Conservation (phyloP, 805 yeast species). For the Schwanniomyces polymorphus region DNA sequence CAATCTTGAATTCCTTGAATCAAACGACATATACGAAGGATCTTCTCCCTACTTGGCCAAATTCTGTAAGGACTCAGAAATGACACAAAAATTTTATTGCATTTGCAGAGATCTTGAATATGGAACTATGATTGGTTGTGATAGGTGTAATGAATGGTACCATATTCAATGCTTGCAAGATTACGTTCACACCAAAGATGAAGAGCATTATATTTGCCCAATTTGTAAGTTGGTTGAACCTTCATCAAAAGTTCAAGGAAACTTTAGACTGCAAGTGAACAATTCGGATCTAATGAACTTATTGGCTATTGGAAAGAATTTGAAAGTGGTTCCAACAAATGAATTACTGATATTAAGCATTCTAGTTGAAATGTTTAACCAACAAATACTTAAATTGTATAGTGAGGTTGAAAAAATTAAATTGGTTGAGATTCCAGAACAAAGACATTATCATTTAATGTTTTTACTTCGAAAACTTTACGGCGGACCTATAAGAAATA, state of each 20-base stretch:
- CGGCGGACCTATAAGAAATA: slow-evolving; percentile 26
- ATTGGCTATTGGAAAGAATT: slow-evolving; percentile 9
- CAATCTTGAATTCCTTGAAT: slow-evolving; percentile 23
- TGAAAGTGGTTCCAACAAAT: slow-evolving; percentile 19
- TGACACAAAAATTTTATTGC: slow-evolving; percentile 43
- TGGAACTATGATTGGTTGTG: slow-evolving; percentile 71
- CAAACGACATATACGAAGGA: slow-evolving; percentile 24
- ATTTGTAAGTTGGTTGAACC: slow-evolving; percentile 27
- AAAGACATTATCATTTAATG: slow-evolving; percentile 20
- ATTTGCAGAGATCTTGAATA: slow-evolving; percentile 61
- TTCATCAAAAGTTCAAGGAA: slow-evolving; percentile 10
- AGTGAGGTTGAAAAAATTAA: slow-evolving; percentile 13
- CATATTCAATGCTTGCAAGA: slow-evolving; percentile 58
- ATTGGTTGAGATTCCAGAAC: slow-evolving; percentile 4
- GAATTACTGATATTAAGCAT: slow-evolving; percentile 20
- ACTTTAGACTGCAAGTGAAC: slow-evolving; percentile 13
- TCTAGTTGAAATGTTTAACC: slow-evolving; percentile 8
- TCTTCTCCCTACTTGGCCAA: slow-evolving; percentile 23
- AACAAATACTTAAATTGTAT: not conserved
- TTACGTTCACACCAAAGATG: slow-evolving; percentile 10
- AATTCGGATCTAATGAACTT: slow-evolving; percentile 11
- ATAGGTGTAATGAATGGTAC: slow-evolving; percentile 70
- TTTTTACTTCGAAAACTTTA: slow-evolving; percentile 28
- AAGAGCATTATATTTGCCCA: slow-evolving; percentile 29
- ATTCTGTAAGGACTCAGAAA: slow-evolving; percentile 7